Evolutionary conservation across 2,329 filamentous ascomycete species (phyloP), one percentile per base, ranked within the genome.

Genomic region (Aphanocladium album): DNA sequence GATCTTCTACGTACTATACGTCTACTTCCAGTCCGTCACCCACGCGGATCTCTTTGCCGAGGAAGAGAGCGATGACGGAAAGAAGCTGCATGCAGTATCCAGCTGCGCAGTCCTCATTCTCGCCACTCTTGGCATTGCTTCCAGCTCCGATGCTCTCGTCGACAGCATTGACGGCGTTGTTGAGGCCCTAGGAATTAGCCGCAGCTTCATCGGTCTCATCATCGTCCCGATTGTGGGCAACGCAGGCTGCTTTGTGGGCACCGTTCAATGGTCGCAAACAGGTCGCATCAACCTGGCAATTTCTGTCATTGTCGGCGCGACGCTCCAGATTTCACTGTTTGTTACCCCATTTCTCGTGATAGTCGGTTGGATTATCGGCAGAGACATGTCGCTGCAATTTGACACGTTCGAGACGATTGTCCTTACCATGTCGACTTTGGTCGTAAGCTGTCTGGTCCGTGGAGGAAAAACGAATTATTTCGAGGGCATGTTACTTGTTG

Each of bases 71-170:
- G 59, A 61, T 14, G 45, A 50, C 14, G 46, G 52, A 17, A 57
- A 62, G 55, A 63, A 63, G 57, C 57, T 64, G 6, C 63, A 63
- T 27, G 61, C 59, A 4, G 14, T 59, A 1, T 63, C 63, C 4
- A 64, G 63, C 62, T 63, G 63, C 53, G 47, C 58, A 12, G 55
- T 64, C 3, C 62, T 65, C 23, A 39, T 65, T 14, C 41, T 65
- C 17, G 64, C 64, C 6, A 65, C 63, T 3, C 55, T 64, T n/a
- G 63, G 62, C 2, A 62, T 64, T 9, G 60, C 60, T 7, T 54
- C 58, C 41, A 66, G 67, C 61, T 68, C 69, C 14, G 68, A 69
- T 33, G 66, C 68, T 9, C 68, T 69, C 37, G 67, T 69, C 27
- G 63, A 66, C 56, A 67, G 64, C 30, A 66, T 68, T 30, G 52